These are phyloP conservation scores for Astragalus membranaceus DNA, from an alignment of 306 rosid genomes.

Conservation along the genomic window DNA sequence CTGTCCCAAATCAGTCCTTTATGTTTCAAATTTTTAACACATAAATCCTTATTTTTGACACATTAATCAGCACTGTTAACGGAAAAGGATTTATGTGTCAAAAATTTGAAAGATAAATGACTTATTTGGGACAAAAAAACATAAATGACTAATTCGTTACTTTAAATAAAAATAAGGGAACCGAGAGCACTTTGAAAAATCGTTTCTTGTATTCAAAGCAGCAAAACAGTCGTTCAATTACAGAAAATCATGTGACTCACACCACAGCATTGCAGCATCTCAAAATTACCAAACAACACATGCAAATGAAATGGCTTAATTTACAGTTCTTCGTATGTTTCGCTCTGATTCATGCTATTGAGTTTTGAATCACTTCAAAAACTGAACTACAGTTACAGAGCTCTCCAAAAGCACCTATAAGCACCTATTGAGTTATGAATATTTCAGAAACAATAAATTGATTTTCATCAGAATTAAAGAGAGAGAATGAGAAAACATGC, in stretches of 20 bases:
- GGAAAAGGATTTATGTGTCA: no score
- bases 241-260: background rate
- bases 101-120: no score
- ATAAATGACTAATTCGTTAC: no score
- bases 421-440: no score
- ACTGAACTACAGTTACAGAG: background rate
- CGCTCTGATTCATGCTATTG: background rate
- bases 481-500: conserved; percentile 46
- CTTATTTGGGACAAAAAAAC: no score
- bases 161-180: no score
- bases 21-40: no score
- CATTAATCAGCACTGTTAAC: no score
- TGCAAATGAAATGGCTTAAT: background rate
- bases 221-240: background rate
- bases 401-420: no score
- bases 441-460: background rate
- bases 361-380: background rate
- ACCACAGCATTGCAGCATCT: background rate
- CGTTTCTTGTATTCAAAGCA: background rate
- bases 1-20: no score
- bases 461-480: background rate
- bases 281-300: background rate
- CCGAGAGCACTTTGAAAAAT: no score
- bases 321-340: background rate
- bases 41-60: no score